Evolutionary conservation across 2,329 filamentous ascomycete genomes (phyloP), one percentile per base, ranked within the genome.

Genomic region (Monosporascus sp.): DNA sequence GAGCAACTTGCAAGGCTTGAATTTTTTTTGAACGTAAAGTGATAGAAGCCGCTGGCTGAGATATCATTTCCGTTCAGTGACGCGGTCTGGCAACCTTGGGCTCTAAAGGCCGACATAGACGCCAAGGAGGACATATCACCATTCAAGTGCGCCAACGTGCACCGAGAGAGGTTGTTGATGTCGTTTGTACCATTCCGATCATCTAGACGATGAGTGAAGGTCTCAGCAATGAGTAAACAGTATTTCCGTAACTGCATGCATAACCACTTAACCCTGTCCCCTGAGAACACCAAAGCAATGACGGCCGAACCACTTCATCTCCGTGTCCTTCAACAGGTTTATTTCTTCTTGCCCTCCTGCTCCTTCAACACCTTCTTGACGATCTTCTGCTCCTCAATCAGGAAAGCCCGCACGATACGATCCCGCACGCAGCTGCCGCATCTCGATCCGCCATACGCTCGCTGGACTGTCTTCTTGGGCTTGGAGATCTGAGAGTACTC

Each of bases 361-460:
- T 97, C 93, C 89, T 97, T 97, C 76, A 97, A 86, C 71, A 99
- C 94, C 90, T 99, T 99, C 91, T 99, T 99, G 79, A 99, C 94
- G 70, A 99, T 97, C 90, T 99, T 99, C 85, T 99, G 94, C 87
- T 99, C 94, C 84, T 99, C 95, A 66, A 99, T 97, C 76, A 99
- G 81, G 88, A 99, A 99, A 62, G 94, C 94, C 69, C 94, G 90
- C 68, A 97, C 90, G 67, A 99, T 90, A 69, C 94, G 89, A 83
- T 99, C 94, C 78, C 93, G 92, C 68, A 99, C 94, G 78, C 94
- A 99, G 85, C 90, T 94, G 74, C 89, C 91, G 83, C 94, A 99
- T 85, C 94, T 90, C 71, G 92, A 97, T 73, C 94, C 94, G 77
- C 94, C 92, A 77, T 99, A 99, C 72, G 94, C 92, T 71, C 94